These are phyloP conservation scores for Entomortierella lignicola DNA, from an alignment of 192 early-diverging fungal genomes.

Conservation along the genomic window DNA sequence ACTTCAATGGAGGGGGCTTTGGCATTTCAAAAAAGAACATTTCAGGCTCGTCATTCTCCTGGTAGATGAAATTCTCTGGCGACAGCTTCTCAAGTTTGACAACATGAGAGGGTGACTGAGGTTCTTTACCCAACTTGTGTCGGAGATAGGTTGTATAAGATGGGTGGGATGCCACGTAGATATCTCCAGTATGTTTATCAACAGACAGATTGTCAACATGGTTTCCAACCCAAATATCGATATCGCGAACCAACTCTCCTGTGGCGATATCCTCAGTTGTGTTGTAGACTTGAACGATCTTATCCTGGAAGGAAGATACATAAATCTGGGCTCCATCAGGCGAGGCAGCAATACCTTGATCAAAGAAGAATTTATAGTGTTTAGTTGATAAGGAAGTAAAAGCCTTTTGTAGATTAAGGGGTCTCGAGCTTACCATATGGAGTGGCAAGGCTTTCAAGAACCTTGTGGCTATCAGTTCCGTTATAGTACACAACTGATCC, in stretches of 20 bases:
- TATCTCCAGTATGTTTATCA: conserved; percentile 42
- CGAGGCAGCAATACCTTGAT: conserved; percentile 33
- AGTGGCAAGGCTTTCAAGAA: conserved; percentile 29
- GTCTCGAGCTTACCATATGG: conserved; percentile 35
- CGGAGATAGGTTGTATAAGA: conserved; percentile 46
- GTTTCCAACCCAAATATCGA: conserved; percentile 44
- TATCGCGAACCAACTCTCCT: conserved; percentile 33
- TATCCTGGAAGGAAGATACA: conserved; percentile 38
- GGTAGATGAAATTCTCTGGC: conserved; percentile 43
- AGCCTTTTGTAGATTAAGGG: background rate
- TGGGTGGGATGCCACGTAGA: conserved; percentile 49
- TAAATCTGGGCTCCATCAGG: conserved; percentile 39
- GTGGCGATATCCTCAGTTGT: conserved; percentile 24
- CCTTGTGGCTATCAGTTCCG: conserved; percentile 22
- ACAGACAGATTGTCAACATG: conserved; percentile 47
- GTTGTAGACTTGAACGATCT: conserved; percentile 38
- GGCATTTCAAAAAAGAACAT: conserved; percentile 40
- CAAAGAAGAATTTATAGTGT: background rate
- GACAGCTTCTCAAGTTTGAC: conserved; percentile 48
- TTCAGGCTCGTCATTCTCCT: conserved; percentile 30
- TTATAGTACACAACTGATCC: conserved; percentile 48
- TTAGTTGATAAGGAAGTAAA: background rate
- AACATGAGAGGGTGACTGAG: conserved; percentile 45
- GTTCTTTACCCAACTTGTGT: conserved; percentile 41
- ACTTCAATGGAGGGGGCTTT: conserved; percentile 40